These are phyloP conservation scores for Globisporangium barbulae DNA, from an alignment of 352 stramenopile genomes.

Conservation along the genomic window DNA sequence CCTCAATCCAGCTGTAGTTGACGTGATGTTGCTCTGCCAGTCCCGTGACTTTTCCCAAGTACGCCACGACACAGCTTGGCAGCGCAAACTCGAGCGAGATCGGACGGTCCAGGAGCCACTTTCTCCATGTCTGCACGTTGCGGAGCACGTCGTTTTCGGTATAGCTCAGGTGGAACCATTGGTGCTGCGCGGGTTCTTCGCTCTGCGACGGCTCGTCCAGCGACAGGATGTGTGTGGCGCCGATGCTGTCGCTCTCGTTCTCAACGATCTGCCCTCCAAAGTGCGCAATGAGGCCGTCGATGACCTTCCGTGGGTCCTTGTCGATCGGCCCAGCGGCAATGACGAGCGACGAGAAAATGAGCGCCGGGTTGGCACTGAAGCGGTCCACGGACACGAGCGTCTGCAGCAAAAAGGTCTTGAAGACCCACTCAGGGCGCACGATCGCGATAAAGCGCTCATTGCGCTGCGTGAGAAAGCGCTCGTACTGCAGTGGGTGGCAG, in stretches of 20 bases:
- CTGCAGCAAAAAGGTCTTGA: conserved; percentile 68
- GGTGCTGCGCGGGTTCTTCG: conserved; percentile 35
- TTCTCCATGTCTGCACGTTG: conserved; percentile 38
- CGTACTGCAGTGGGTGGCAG: conserved; percentile 54
- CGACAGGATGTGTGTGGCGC: conserved; percentile 73
- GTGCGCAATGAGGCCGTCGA: conserved; percentile 74
- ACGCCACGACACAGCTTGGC: conserved; percentile 56
- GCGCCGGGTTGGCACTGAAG: conserved; percentile 72
- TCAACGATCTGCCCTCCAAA: conserved; percentile 80
- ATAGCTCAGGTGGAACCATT: conserved; percentile 41
- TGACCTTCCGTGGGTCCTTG: conserved; percentile 78
- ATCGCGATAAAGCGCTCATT: conserved; percentile 71
- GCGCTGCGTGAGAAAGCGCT: conserved; percentile 39
- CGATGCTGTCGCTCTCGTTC: conserved; percentile 32
- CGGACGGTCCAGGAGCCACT: conserved; percentile 33
- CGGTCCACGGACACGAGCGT: conserved; percentile 54
- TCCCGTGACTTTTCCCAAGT: conserved; percentile 43
- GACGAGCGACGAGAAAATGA: conserved; percentile 77
- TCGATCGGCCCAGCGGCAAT: conserved; percentile 70
- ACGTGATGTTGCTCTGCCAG: conserved; percentile 60
- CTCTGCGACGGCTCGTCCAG: conserved; percentile 37
- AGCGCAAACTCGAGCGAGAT: conserved; percentile 41
- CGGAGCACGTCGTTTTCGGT: conserved; percentile 40
- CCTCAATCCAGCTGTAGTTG: conserved; percentile 81
- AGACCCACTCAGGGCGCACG: conserved; percentile 79